Evolutionary conservation across 768 basidiomycete species (phyloP), one percentile per base, ranked within the genome.

Genomic region (Crucibulum laeve): DNA sequence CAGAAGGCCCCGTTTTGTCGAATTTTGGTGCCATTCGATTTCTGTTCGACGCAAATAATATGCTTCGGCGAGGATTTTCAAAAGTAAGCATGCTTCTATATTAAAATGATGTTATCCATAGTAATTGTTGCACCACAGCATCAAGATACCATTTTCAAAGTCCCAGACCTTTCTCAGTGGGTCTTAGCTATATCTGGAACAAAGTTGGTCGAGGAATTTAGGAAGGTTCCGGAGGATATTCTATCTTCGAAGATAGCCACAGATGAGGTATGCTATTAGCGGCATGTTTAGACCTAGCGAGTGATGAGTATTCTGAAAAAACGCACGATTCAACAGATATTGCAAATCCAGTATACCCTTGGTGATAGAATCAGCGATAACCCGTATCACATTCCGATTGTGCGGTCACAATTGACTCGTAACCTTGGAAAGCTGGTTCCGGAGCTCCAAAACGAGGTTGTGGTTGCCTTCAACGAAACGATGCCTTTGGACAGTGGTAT

Each of bases 401-500:
- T 70, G 24, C 60, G 62, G 4, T 55, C 58, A 4, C 55, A 56
- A 13, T 56, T 74, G 18, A 69, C 64, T 5, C 51, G 68, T 38
- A 67, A 67, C 32, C 44, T 73, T 6, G 55, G 54, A 15, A 50
- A 50, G 4, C 50, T 62, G 17, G 64, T 71, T 44, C 57, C 64
- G 11, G 62, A 59, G 4, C 38, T 82, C 10, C 62, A 58, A 1
- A 74, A 80, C 21, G 82, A 83, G 44, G 54, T 80, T 19, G 48
- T 61, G 10, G 45, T 53, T 3, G 61, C 77, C 2, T 67, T 79
- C 44, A 51, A 51, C 0, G 72, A 74, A 3, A 47, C 58, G 17
- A 61, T 81, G 22, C 60, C 63, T 4, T 25, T 50, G n/a, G 32
- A 47, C 37, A 45, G 50, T 44, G 38, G 32, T 8, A n/a, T n/a